Base-by-base conservation (phyloP, 192 early-diverging fungal species). In the Lobosporangium transversale region DNA sequence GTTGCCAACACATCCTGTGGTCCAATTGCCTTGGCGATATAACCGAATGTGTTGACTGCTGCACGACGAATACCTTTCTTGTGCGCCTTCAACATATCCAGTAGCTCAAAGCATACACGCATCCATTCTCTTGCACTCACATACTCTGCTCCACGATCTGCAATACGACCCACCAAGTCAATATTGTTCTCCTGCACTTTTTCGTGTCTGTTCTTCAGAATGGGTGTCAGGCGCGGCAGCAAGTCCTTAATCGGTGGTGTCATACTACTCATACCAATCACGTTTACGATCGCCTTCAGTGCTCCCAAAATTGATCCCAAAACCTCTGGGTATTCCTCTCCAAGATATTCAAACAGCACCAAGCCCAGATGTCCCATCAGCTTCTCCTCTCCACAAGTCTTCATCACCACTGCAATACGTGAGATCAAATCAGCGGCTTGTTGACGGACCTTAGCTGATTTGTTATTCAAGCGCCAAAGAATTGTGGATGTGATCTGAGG, bases 261-360 rank as follows among this genome's bases (percentile, higher is more conserved):
- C 98, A 99, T 99, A 55, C 89, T 94, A 36, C 92, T 85, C 95
- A 98, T 97, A 63, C 98, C 98, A 79, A 98, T 96, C 26, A 97
- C 95, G 62, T 98, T 95, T 27, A 98, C 97, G 51, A 99, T 95
- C n/a, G 91, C 86, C 74, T 95, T 95, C 31, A 99, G 82, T 1
- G 88, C 98, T 30, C 93, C 90, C 4, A 99, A 78, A 60, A 99
- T 98, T 20, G 93, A 94, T 59, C 95, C 98, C 51, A 99, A 84
- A 0, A 99, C 98, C 70, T 99, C 98, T 9, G 98, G 98, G 68
- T 97, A 99, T 79, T 99, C 98, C 85, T 99, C 98, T 68, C 98
- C 98, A 23, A 99, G 87, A 71, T 98, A 97, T 80, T 99, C 98
- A 80, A 95, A 99, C 23, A 99, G 80, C 32, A 97, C 89, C n/a